Evolutionary conservation across 257 asterid species (phyloP), one percentile per base, ranked within the genome.

Genomic region (Solanum chiquidenum): DNA sequence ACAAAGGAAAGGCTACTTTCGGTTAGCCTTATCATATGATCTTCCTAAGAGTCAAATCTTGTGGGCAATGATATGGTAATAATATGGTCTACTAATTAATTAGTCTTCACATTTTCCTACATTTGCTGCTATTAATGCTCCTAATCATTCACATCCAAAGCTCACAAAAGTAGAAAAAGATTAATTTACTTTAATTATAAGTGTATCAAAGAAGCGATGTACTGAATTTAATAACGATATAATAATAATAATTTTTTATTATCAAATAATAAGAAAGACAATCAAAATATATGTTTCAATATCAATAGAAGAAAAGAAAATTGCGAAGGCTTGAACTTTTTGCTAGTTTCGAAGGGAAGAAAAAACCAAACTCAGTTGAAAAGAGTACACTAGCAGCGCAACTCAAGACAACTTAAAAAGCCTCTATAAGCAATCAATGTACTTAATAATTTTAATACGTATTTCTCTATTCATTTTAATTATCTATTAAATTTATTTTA

Each of bases 41-140:
- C 64, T 49, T 84, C 80, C 86, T 46, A 46, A 12, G 55, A 49
- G 86, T 60, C 69, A 85, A 29, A 18, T 27, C 20, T 21, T 40
- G 44, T 20, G 75, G 66, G 88, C 92, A 95, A 94, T 95, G 95
- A 95, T 94, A 84, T 86, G 88, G 76, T 73, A 73, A 73, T 73
- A 73, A 73, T 73, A 73, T 87, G 88, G 72, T 71, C 86, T 89
- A 34, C 90, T 74, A 74, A 9, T 87, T 71, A 79, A 79, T 86
- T 75, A 49, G 46, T 84, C 74, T 86, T 72, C 66, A 87, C 84
- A 38, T 33, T 74, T 55, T 69, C 72, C 60, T 20, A 73, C 68
- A 35, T 23, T 29, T 12, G 31, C 66, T 75, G 33, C 82, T 62
- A 49, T 55, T 90, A 72, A 90, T 92, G 93, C 85, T 86, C 12